Conservation (phyloP, 768 basidiomycete species). For the Phlebiopsis flavidoalba region DNA sequence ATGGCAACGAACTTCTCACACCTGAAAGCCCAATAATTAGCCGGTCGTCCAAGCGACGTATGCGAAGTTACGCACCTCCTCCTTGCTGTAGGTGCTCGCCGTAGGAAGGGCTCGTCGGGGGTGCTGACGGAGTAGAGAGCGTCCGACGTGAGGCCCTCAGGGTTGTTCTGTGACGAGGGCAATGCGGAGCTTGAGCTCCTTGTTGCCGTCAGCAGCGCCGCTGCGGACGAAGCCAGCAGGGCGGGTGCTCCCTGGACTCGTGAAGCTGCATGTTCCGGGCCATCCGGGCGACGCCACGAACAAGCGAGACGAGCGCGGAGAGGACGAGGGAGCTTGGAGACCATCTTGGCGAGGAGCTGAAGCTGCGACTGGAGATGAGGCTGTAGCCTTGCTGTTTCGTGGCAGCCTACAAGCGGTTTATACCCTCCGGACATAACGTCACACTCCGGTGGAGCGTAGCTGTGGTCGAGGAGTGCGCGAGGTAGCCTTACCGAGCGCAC, state of each 20-base stretch:
- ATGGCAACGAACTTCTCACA: conserved; percentile 21
- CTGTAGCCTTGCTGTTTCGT: background rate
- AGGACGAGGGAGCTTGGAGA: conserved; percentile 2
- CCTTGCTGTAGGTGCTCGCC: conserved; percentile 21
- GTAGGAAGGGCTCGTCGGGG: conserved; percentile 16
- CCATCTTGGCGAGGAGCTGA: conserved; percentile 3
- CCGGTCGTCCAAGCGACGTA: background rate
- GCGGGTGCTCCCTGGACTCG: conserved; percentile 10
- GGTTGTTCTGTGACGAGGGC: conserved; percentile 22
- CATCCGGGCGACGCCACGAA: background rate
- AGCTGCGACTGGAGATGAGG: background rate
- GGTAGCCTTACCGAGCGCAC: background rate
- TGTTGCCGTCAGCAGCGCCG: conserved; percentile 14
- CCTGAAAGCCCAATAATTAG: conserved; percentile 12
- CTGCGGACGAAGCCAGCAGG: conserved; percentile 13
- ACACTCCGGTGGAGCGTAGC: background rate
- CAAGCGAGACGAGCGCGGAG: conserved; percentile 7
- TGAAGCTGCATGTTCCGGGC: conserved; percentile 11
- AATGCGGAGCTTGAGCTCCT: conserved; percentile 22
- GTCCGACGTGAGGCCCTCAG: conserved; percentile 21
- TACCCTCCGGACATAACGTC: background rate
- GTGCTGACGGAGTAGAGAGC: conserved; percentile 20
- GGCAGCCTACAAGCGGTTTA: background rate
- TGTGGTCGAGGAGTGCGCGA: background rate
- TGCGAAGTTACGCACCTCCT: conserved; percentile 15